These are phyloP conservation scores for Penicillium frequentans DNA, from an alignment of 2,329 filamentous ascomycete genomes.

Conservation along the genomic window DNA sequence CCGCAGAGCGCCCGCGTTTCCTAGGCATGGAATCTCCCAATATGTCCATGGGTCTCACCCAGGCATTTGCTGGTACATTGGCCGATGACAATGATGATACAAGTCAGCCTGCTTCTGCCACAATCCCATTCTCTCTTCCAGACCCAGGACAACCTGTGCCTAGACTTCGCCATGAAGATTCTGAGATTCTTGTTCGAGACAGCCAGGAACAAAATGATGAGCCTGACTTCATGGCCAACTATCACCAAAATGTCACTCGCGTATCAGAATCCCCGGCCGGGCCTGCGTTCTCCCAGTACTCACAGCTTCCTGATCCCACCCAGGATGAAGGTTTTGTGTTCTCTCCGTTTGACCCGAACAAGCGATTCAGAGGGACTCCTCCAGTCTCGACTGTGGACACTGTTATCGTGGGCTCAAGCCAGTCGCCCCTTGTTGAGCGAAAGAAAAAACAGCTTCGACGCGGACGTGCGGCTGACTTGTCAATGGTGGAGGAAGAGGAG, in stretches of 20 bases:
- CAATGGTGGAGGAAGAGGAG: constrained; percentile 45
- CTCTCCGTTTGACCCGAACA: constrained; percentile 67
- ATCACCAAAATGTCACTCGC: constrained; percentile 33
- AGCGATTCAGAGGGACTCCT: constrained; percentile 64
- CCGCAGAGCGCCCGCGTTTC: constrained; percentile 56
- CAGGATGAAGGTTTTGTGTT: constrained; percentile 78
- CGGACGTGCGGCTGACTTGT: constrained; percentile 44
- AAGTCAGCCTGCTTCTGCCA: constrained; percentile 50
- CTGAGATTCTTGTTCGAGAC: constrained; percentile 60
- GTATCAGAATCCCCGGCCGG: constrained; percentile 38
- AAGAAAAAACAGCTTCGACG: constrained; percentile 58
- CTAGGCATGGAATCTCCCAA: constrained; percentile 61
- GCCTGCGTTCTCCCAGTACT: constrained; percentile 59
- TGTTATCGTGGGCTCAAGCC: constrained; percentile 54
- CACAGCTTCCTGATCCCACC: constrained; percentile 71
- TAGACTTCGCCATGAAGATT: constrained; percentile 60
- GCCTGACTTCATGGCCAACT: constrained; percentile 46
- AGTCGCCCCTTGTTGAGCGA: constrained; percentile 66
- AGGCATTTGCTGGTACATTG: constrained; percentile 90
- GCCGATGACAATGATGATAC: constrained; percentile 58
- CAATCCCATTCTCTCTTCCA: constrained; percentile 48
- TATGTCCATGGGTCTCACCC: constrained; percentile 69
- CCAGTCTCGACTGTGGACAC: constrained; percentile 70
- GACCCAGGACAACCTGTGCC: constrained; percentile 59
- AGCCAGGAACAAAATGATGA: constrained; percentile 52